Evolutionary conservation across 1,284 basidiomycete genomes (phyloP).

Genomic region (Moesziomyces sp.): DNA sequence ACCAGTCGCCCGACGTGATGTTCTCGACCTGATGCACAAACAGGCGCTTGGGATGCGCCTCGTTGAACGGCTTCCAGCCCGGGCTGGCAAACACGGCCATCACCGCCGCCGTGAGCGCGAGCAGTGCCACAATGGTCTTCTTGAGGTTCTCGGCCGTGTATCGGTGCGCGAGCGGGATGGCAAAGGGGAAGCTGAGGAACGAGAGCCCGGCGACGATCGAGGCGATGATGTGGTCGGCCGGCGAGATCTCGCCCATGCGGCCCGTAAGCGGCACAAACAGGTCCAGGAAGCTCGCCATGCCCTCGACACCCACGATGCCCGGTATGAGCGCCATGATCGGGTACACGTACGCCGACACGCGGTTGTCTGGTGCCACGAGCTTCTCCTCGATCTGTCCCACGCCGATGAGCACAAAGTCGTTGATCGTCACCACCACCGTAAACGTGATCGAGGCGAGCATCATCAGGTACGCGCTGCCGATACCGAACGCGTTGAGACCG

Average conservation of each 20-base stretch:
- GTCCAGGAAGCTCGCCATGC: constrained; percentile 77
- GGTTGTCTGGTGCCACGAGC: constrained; percentile 48
- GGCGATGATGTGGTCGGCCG: constrained; percentile 89
- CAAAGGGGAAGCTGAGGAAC: constrained; percentile 74
- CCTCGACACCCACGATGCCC: constrained; percentile 77
- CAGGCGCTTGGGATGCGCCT: constrained; percentile 85
- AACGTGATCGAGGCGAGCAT: constrained; percentile 74
- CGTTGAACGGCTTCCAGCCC: constrained; percentile 78
- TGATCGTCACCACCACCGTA: constrained; percentile 48
- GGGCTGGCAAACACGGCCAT: constrained; percentile 74
- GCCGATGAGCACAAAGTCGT: constrained; percentile 62
- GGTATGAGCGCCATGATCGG: constrained; percentile 70
- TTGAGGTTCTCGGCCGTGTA: constrained; percentile 70
- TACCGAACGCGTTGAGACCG: constrained; percentile 72
- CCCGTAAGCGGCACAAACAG: constrained; percentile 91
- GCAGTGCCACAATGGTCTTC: constrained; percentile 71
- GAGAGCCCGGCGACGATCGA: constrained; percentile 71
- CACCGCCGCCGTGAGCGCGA: constrained; percentile 71
- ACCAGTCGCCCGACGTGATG: constrained; percentile 75
- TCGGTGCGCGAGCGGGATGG: constrained; percentile 77
- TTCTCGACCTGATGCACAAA: constrained; percentile 89
- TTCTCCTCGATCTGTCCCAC: constrained; percentile 49
- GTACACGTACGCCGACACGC: constrained; percentile 59
- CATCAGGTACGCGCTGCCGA: constrained; percentile 79
- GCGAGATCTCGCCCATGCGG: constrained; percentile 66